Base-by-base conservation (phyloP, 225 moss, liverwort and hornwort genomes). In the Pseudoscleropodium purum region DNA sequence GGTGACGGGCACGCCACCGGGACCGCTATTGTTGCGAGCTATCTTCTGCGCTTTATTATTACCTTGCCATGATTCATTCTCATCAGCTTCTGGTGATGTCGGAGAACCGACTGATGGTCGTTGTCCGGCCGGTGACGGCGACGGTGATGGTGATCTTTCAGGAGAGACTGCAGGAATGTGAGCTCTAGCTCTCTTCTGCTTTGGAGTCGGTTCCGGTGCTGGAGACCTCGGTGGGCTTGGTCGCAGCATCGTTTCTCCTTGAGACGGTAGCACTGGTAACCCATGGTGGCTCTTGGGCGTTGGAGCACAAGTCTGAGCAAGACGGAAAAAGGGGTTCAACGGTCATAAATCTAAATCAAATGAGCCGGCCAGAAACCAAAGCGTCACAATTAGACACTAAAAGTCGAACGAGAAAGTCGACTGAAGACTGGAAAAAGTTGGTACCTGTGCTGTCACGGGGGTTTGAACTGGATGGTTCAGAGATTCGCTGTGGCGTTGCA, bases 401-500 rank as follows among this genome's bases (percentile, higher is more conserved):
- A 51, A 64, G 70, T 59, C 27, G 60, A 30, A 27, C 70, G 41
- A n/a, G 33, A 39, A 62, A 62, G 37, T 13, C 11, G 31, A 62
- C 49, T 60, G 27, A 59, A 37, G 82, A 60, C 73, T 51, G 83
- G 23, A 27, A 78, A 59, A 89, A 70, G 70, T 14, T 47, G 62
- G 6, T 91, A 93, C 93, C 93, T 90, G 92, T 8, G 60, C 37
- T 41, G 76, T n/a, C 63, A 43, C 17, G 49, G 93, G 57, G 41
- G 23, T 88, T 76, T 77, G 88, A n/a, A 85, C 87, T 59, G 93
- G 90, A 76, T 88, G 93, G 70, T 66, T 85, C 64, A 90, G n/a
- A 43, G 91, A 88, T 67, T 94, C 94, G 41, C 84, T 92, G 49
- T 92, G 93, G n/a, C 89, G 89, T 86, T 93, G 95, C 91, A 92